phyloP scores from a whole-genome alignment of 441 rosid genomes.

The Populus hybrid region DNA sequence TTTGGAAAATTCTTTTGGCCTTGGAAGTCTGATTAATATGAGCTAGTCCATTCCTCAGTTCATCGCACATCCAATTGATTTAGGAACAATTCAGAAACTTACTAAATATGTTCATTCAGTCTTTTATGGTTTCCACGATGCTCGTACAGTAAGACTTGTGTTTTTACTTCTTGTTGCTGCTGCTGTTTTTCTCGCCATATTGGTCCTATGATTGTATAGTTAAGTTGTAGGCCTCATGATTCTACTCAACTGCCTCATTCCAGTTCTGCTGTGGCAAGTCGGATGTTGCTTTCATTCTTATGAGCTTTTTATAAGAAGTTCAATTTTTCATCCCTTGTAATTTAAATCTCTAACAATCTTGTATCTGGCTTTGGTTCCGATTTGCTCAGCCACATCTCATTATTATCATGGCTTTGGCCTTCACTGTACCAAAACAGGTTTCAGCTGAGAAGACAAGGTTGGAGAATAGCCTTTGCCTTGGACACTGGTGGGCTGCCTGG shows the following conservation, averaged over 20 bases:
- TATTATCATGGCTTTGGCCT: slow-evolving; percentile 8
- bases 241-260: not conserved
- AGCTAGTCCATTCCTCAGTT: not conserved
- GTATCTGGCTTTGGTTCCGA: not conserved
- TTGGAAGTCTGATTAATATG: not conserved
- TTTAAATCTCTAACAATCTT: not conserved
- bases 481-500: slow-evolving; percentile 75
- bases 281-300: not conserved
- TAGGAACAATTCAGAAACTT: not conserved
- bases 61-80: not conserved
- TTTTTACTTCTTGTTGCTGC: not conserved
- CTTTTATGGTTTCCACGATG: not conserved
- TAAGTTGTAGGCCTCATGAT: not conserved
- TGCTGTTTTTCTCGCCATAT: not conserved
- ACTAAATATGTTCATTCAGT: not conserved
- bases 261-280: not conserved
- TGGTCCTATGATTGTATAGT: not conserved
- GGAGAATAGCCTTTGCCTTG: slow-evolving; percentile 66
- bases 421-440: slow-evolving; percentile 29
- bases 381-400: not conserved
- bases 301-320: not conserved
- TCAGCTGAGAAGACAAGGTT: slow-evolving; percentile 38
- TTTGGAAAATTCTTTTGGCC: not conserved
- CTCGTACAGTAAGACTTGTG: not conserved
- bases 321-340: not conserved